Evolutionary conservation across 176 grass and related monocot genomes (phyloP).

Genomic region (Rhipidocladum racemiflorum): DNA sequence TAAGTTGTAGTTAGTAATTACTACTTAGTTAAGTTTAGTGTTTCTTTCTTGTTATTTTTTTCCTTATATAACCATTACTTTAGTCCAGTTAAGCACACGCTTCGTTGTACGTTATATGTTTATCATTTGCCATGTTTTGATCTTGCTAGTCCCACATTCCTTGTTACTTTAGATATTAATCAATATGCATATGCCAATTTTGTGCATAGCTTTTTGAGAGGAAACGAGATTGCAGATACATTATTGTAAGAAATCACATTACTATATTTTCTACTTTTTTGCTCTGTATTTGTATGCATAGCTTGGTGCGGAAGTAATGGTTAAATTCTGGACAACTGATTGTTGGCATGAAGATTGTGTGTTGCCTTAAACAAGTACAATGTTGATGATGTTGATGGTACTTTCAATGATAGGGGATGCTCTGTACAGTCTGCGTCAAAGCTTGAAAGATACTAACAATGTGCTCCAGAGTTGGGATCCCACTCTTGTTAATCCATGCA

Average conservation of each 20-base stretch:
- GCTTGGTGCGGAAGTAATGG: not conserved
- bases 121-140: not conserved
- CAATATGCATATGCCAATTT: not conserved
- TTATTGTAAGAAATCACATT: not conserved
- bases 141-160: not conserved
- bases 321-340: conserved; percentile 6
- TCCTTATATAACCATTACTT: not conserved
- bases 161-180: not conserved
- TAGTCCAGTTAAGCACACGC: not conserved
- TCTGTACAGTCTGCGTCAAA: conserved; percentile 56
- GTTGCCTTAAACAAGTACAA: not conserved
- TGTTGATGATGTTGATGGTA: conserved; percentile 31
- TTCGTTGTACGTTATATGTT: not conserved
- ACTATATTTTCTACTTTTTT: not conserved
- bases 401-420: conserved; percentile 63
- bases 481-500: conserved; percentile 82
- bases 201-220: not conserved
- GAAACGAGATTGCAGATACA: not conserved
- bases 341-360: not conserved
- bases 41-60: not conserved
- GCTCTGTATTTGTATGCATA: not conserved
- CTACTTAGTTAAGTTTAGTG: not conserved
- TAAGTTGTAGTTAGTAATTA: not conserved
- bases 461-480: conserved; percentile 86
- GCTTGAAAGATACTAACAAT: conserved; percentile 60